phyloP scores from a whole-genome alignment of 2,329 filamentous ascomycete species.

The Paecilomyces fulvus region DNA sequence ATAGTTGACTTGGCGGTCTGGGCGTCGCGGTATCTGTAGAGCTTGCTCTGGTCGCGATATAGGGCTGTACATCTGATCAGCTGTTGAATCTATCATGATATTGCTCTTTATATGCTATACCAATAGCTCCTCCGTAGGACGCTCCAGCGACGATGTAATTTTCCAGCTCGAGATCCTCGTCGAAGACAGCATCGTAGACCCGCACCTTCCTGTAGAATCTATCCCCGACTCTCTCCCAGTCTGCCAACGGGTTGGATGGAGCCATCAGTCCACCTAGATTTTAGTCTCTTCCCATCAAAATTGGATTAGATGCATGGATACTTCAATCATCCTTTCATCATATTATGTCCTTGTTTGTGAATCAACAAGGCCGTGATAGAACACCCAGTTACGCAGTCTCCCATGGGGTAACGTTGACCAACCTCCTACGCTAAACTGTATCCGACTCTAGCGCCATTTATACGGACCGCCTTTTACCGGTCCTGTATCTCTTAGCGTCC shows the following conservation, averaged over 20 bases:
- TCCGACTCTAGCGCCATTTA: not conserved
- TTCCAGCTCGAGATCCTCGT: slow-evolving; percentile 86
- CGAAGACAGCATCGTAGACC: slow-evolving; percentile 88
- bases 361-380: not conserved
- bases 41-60: slow-evolving; percentile 78
- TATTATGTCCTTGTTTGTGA: not conserved
- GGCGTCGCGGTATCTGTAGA: slow-evolving; percentile 66
- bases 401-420: not conserved
- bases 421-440: not conserved
- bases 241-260: slow-evolving; percentile 61
- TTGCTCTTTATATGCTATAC: slow-evolving; percentile 43
- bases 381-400: not conserved
- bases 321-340: not conserved
- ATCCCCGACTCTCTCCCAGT: slow-evolving; percentile 91
- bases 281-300: not conserved
- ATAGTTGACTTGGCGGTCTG: slow-evolving; percentile 72
- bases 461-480: not conserved
- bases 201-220: slow-evolving; percentile 92
- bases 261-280: slow-evolving; percentile 26
- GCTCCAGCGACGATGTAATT: slow-evolving; percentile 88
- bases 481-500: not conserved
- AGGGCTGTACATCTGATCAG: slow-evolving; percentile 51
- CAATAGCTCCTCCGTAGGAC: slow-evolving; percentile 86
- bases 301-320: not conserved
- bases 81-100: not conserved